These are phyloP conservation scores for Trifolium dubium DNA, from an alignment of 306 rosid genomes.

Conservation along the genomic window DNA sequence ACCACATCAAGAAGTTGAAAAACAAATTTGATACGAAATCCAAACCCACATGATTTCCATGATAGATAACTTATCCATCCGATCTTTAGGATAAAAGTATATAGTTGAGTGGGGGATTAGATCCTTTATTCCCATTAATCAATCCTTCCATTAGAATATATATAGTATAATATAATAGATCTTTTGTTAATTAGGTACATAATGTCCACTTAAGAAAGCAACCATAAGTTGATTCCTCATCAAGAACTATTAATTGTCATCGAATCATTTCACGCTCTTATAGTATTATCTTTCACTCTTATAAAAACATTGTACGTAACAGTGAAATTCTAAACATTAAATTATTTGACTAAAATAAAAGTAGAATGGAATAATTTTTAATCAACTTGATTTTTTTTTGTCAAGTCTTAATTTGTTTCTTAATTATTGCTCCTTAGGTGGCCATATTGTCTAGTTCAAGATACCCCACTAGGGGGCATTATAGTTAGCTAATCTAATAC, in stretches of 20 bases:
- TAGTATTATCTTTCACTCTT: no score
- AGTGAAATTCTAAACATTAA: no score
- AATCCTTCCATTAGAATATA: background rate
- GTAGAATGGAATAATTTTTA: no score
- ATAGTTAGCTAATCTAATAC: background rate
- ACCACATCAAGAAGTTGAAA: background rate
- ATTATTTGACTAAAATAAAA: no score
- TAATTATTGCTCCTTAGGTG: conserved; percentile 30
- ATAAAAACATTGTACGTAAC: no score
- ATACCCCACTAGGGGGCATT: conserved; percentile 30
- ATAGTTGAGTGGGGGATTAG: conserved; percentile 9
- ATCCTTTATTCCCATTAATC: background rate
- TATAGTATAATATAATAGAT: background rate
- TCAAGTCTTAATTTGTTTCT: background rate
- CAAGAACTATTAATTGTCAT: conserved; percentile 5
- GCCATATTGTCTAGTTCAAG: conserved; percentile 32
- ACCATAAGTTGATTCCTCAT: background rate
- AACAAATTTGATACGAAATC: background rate
- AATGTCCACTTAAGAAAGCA: conserved; percentile 27
- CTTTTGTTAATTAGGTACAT: no score
- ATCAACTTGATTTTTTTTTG: no score
- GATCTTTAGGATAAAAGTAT: background rate
- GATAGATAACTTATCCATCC: background rate
- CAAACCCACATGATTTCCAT: background rate
- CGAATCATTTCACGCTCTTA: background rate